These are phyloP conservation scores for Lactarius sp. DNA, from an alignment of 768 basidiomycete species.

Conservation along the genomic window DNA sequence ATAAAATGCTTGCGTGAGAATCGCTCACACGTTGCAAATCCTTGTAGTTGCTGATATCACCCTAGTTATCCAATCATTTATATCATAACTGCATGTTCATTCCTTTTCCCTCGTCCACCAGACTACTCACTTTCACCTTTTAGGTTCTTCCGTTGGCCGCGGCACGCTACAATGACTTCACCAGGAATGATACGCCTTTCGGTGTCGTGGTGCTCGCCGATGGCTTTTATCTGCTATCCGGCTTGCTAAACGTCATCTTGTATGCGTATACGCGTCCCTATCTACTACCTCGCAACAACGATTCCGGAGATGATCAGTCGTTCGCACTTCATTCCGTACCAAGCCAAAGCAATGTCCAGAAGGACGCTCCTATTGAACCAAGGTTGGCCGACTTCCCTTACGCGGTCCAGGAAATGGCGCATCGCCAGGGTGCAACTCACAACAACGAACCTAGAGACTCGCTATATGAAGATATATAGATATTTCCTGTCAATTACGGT, in stretches of 20 bases:
- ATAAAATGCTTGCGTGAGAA: constrained; percentile 46
- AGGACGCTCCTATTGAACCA: background rate
- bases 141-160: constrained; percentile 40
- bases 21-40: background rate
- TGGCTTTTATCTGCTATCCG: constrained; percentile 41
- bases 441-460: no score
- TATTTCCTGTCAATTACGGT: background rate
- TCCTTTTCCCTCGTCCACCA: background rate
- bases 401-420: background rate
- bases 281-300: constrained; percentile 32
- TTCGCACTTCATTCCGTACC: background rate
- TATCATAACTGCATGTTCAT: constrained; percentile 32
- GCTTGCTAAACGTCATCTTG: constrained; percentile 43
- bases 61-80: constrained; percentile 45
- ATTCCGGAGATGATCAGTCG: background rate
- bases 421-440: background rate
- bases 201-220: constrained; percentile 38
- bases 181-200: constrained; percentile 31
- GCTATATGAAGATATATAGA: background rate
- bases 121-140: background rate
- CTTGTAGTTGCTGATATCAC: constrained; percentile 3
- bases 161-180: constrained; percentile 39
- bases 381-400: background rate
- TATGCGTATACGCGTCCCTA: constrained; percentile 37
- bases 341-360: no score